Evolutionary conservation across 495 filamentous ascomycete species (phyloP), one percentile per base, ranked within the genome.

Genomic region (Talaromyces nanjingensis): DNA sequence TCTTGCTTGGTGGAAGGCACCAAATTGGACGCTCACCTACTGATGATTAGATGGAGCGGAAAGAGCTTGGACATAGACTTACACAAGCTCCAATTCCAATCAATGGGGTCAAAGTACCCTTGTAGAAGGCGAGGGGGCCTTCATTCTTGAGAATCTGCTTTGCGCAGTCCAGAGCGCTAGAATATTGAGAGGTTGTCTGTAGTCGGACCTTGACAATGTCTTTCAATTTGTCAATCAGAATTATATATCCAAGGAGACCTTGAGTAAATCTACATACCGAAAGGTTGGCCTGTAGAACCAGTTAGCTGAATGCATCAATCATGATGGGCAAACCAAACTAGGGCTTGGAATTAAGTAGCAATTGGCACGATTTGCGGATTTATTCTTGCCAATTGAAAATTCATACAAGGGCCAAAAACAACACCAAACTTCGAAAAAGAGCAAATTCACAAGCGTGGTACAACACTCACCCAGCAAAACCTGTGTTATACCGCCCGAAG

Each of bases 181-280:
- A 80, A 81, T 97, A 96, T 67, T 90, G 81, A 20, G 82, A 85
- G 54, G 87, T 90, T 12, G 94, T 98, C 77, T 98, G 94, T 25
- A 98, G 83, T 47, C 94, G 90, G 65, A 98, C 96, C 82, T 98
- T 98, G 73, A 98, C 89, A 58, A 98, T 98, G 81, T 98, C 94
- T 89, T 68, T 24, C 9, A 25, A 47, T 29, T 47, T 59, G 65
- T 74, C 71, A 73, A 64, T 59, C 60, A 56, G 6, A 29, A 53
- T 56, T 62, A 24, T n/a, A 24, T 39, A 45, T 29, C 37, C 3
- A 56, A 29, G 12, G 4, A 33, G 12, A 22, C 54, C 14, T 27
- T 33, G 49, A 6, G 20, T 9, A 14, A 33, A 22, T 22, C 49
- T 66, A 74, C 76, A 63, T 79, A 89, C 87, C 88, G 76, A 98